Percentiles rank a stretch among this genome's conserved stretches.
phyloP scores from a whole-genome alignment of 257 asterid genomes.

The Capsicum chinense region DNA sequence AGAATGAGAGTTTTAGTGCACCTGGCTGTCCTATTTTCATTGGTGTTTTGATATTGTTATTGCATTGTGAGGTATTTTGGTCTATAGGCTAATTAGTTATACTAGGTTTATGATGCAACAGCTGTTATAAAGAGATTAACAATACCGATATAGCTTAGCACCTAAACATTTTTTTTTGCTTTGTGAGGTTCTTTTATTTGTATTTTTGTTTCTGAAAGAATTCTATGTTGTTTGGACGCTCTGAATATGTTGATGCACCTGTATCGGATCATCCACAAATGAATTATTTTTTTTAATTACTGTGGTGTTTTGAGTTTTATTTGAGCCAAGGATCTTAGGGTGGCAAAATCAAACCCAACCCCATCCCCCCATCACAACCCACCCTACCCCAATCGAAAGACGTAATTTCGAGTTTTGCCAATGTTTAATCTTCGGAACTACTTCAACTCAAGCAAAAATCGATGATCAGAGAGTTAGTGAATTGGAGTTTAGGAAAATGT shows the following conservation, averaged over 20 bases:
- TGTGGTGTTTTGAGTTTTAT: no score
- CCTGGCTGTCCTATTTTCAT: not conserved
- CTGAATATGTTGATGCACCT: no score
- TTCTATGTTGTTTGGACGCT: no score
- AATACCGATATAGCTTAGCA: not conserved
- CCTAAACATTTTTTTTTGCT: not conserved
- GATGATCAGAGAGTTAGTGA: constrained; percentile 51
- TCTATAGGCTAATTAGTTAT: not conserved
- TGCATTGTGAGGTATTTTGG: not conserved
- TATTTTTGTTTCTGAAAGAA: not conserved
- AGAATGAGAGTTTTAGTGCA: no score
- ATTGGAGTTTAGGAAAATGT: constrained; percentile 46
- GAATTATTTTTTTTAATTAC: no score
- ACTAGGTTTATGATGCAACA: not conserved
- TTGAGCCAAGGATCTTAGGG: no score
- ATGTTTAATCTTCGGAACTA: constrained; percentile 50
- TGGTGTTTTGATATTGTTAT: not conserved
- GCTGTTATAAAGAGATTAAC: no score
- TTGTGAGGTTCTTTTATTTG: not conserved
- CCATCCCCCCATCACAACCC: constrained; percentile 29
- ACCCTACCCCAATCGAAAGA: constrained; percentile 37
- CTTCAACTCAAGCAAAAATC: constrained; percentile 50
- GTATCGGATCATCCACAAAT: no score
- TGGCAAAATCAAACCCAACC: no score
- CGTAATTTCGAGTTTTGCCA: constrained; percentile 34